Evolutionary conservation across 116 monocot species (phyloP), one percentile per base, ranked within the genome.

Genomic region (Cymodocea nodosa): DNA sequence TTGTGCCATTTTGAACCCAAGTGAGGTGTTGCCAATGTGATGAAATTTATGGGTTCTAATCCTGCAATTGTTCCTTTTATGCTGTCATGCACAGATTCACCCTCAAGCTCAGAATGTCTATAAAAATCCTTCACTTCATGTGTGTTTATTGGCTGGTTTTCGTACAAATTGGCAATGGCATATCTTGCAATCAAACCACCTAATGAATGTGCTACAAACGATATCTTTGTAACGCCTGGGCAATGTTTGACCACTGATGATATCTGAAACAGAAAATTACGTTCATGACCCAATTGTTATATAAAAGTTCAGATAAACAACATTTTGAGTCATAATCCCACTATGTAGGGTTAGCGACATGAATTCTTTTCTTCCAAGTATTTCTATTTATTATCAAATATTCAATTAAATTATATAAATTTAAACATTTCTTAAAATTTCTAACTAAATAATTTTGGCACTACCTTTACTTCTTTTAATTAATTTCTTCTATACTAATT

Each of bases 141-240:
- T 4, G 59, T 16, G 24, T 66, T 50, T 48, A 16, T 6, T 25
- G 70, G 50, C 13, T 16, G 37, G 56, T 24, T 18, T 58, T 77
- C 71, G 69, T 83, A 91, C 40, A 97, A 80, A 71, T 79, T 87
- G 25, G 90, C 97, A 14, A 97, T 79, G 56, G 97, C 97, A 73
- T 83, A 97, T 80, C 97, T 80, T 49, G 97, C 85, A 63, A 97
- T 73, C 30, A 97, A 72, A n/a, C 97, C 97, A 30, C 97, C 97
- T 50, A 97, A 69, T 24, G 97, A 97, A 65, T 97, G 97, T 17
- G 83, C 87, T 25, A 97, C 85, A 77, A 97, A 97, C 24, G 97
- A 97, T 52, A 97, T 97, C 71, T 79, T 97, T n/a, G 60, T 53
- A 2, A 97, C 37, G 16, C 66, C 82, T 25, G 67, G 70, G 59